Evolutionary conservation across 73 alveolate species (phyloP), one percentile per base, ranked within the genome.

Genomic region (Blepharisma stoltei): DNA sequence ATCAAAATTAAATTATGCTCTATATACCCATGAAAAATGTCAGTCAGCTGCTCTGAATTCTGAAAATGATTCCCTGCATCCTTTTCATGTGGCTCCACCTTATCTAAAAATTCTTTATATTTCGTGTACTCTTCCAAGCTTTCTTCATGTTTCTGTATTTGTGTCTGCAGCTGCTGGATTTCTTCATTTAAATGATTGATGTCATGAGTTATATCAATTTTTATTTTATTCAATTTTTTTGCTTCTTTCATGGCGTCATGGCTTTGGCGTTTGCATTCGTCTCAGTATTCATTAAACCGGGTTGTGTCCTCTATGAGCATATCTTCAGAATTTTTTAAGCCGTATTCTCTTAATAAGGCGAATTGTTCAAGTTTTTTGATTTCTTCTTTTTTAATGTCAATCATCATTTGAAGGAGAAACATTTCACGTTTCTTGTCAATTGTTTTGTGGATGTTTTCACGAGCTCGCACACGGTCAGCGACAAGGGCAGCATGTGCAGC

Each of bases 331-430:
- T 25, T 69, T 69, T 46, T 69, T 14, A 69, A 53, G 14, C 79
- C 79, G 4, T 38, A 38, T 69, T 69, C 79, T 37, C 79, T 23
- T 69, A 69, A 69, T 9, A 44, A 43, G 9, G 79, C 79, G 79
- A 44, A 69, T 44, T 69, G 67, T 44, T 69, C 79, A 38, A 69
- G 79, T 46, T 69, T 69, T 46, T 44, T 38, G 11, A 69, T 69
- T 43, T 69, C 79, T 69, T 69, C 79, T 69, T 46, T 69, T 69
- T 69, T 69, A 1, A 44, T 69, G 6, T 69, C 79, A 53, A 69
- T 38, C 79, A 69, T 69, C 79, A 69, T 69, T 69, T 69, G 79
- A 69, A 69, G 67, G 11, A 69, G 45, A 69, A 69, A 69, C 79
- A 69, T 69, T 69, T 69, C 79, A n/a, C 79, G 55, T 44, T 69